Evolutionary conservation across 2,329 filamentous ascomycete species (phyloP).

Genomic region (Fusarium dlaminii): DNA sequence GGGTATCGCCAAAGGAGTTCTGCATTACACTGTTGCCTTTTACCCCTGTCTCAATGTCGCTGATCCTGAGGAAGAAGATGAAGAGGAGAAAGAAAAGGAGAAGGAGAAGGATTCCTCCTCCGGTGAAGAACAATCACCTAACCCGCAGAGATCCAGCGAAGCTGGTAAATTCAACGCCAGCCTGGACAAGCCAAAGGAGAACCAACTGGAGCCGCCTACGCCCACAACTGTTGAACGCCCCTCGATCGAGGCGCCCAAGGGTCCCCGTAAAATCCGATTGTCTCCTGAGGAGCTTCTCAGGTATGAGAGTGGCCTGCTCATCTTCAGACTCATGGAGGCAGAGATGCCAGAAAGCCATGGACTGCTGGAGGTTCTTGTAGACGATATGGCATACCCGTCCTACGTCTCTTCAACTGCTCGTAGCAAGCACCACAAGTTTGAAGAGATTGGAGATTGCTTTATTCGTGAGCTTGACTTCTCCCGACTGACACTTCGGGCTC

Average conservation of each 20-base stretch:
- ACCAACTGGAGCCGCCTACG: conserved; percentile 39
- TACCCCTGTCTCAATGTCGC: conserved; percentile 88
- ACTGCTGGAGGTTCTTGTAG: conserved; percentile 88
- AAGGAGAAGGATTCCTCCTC: conserved; percentile 40
- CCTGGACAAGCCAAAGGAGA: conserved; percentile 44
- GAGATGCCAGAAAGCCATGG: conserved; percentile 80
- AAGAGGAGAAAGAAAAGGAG: conserved; percentile 66
- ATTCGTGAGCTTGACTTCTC: conserved; percentile 98
- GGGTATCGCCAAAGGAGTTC: conserved; percentile 77
- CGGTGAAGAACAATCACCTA: conserved; percentile 22
- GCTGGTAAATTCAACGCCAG: conserved; percentile 58
- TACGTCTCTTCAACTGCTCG: conserved; percentile 83
- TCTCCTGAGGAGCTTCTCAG: conserved; percentile 81
- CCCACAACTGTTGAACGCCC: conserved; percentile 57
- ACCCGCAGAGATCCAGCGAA: conserved; percentile 35
- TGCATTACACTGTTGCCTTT: conserved; percentile 88
- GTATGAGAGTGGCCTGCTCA: conserved; percentile 90
- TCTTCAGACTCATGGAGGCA: conserved; percentile 93
- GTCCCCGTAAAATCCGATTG: conserved; percentile 79
- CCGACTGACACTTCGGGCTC: conserved; percentile 85
- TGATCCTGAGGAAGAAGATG: conserved; percentile 89
- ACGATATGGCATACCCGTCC: conserved; percentile 92
- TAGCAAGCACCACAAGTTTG: conserved; percentile 75
- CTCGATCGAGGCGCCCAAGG: conserved; percentile 58
- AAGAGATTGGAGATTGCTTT: conserved; percentile 95